Conservation (phyloP, 352 stramenopile genomes). For the Phytophthora idaei region DNA sequence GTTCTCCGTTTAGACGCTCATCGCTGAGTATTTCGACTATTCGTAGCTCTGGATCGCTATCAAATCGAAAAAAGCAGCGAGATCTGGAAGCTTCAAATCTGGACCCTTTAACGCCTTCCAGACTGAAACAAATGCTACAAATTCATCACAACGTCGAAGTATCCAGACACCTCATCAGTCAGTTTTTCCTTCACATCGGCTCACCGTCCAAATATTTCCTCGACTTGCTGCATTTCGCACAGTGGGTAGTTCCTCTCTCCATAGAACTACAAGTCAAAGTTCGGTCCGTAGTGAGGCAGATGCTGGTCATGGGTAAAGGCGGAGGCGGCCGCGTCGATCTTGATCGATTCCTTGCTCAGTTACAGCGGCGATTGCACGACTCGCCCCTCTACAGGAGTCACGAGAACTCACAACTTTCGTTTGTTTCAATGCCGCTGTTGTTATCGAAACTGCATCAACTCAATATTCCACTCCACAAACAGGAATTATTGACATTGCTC, state of each 20-base stretch:
- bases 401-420: slow-evolving; percentile 5
- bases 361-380: slow-evolving; percentile 40
- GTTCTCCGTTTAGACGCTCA: slow-evolving; percentile 12
- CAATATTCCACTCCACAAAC: slow-evolving; percentile 44
- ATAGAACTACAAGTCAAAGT: slow-evolving; percentile 42
- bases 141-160: slow-evolving; percentile 36
- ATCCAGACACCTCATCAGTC: slow-evolving; percentile 48
- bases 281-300: slow-evolving; percentile 39
- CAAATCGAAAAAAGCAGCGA: slow-evolving; percentile 21
- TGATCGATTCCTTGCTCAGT: slow-evolving; percentile 50
- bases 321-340: slow-evolving; percentile 54
- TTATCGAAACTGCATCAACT: slow-evolving; percentile 54
- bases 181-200: slow-evolving; percentile 64
- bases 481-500: slow-evolving; percentile 43
- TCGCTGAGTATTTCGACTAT: slow-evolving; percentile 8
- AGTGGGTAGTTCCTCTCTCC: slow-evolving; percentile 47
- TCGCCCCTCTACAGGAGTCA: slow-evolving; percentile 23
- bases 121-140: slow-evolving; percentile 45
- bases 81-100: slow-evolving; percentile 23
- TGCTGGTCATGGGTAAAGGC: slow-evolving; percentile 52
- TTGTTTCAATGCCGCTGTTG: slow-evolving; percentile 36
- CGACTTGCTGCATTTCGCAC: slow-evolving; percentile 46
- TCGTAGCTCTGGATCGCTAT: slow-evolving; percentile 2
- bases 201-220: slow-evolving; percentile 49
- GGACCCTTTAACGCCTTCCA: slow-evolving; percentile 44